Base-by-base conservation (phyloP, 2,329 filamentous ascomycete species). In the Oidium heveae region DNA sequence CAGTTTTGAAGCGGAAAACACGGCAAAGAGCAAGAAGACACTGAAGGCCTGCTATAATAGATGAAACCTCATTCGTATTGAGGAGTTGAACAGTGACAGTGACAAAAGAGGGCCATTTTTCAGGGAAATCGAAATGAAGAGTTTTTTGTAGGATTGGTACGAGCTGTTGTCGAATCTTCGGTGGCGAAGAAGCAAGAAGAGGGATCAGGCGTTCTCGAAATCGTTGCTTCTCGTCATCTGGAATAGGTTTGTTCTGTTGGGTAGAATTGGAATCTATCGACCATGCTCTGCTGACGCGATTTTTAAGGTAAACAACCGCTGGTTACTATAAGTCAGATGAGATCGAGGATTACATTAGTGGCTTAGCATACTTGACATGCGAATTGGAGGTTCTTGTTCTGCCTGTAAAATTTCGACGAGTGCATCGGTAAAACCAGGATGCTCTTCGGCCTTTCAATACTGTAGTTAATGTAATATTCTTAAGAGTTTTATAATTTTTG, bases 271-370 rank as follows among this genome's bases (percentile, higher is more conserved):
- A 85, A 64, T 75, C 74, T 58, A 77, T 79, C 55, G 82, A 76
- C 91, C 91, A 98, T 63, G 86, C 87, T 66, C 88, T 84, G 68
- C 84, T 89, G 67, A 96, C 84, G 66, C 88, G 84, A 71, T 98
- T 96, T 73, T 98, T 98, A 67, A 96, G 79, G 71, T 96, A 98
- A 63, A 98, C 86, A 65, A 89, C 88, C 65, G 87, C 89, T 95
- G 68, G 58, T 60, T 54, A 18, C 57, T 52, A 57, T 57, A 60
- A 56, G 58, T 65, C 61, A 64, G 63, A 60, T 58, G 60, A 59
- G 58, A 62, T 57, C 58, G 61, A 59, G 57, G 59, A 60, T 61
- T 59, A 58, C 58, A 55, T 43, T 57, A 44, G 53, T 55, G 54
- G 58, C 55, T 56, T 61, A 61, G 72, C 80, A 65, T 83, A 96